Evolutionary conservation across 2,329 filamentous ascomycete species (phyloP).

Genomic region (Aspergillus sp.): DNA sequence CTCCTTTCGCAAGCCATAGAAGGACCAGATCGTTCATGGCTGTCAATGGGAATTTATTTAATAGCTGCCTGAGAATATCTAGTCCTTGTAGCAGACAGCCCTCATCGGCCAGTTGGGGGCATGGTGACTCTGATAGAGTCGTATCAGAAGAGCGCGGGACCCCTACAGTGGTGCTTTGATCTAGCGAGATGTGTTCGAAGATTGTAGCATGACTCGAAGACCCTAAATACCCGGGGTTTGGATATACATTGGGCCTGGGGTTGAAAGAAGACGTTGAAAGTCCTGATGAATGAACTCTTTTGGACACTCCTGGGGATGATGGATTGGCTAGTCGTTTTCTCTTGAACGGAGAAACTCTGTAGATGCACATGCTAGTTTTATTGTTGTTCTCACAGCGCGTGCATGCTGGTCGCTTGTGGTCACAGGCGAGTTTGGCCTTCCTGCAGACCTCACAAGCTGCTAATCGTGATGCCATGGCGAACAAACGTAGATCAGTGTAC

Average conservation of each 20-base stretch:
- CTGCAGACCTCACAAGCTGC: not conserved
- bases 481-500: not conserved
- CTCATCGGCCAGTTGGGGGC: too few relatives aligned
- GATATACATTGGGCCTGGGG: not conserved
- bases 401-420: not conserved
- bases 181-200: not conserved
- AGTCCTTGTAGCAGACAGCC: too few relatives aligned
- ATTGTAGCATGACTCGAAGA: not conserved
- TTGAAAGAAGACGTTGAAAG: not conserved
- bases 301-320: not conserved
- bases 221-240: not conserved
- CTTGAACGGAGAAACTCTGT: not conserved
- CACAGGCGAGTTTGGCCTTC: not conserved
- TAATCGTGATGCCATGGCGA: not conserved
- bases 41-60: too few relatives aligned
- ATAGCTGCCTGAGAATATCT: too few relatives aligned
- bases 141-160: not conserved
- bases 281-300: not conserved
- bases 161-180: not conserved
- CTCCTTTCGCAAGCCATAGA: conserved; percentile 26
- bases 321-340: not conserved
- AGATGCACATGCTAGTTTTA: not conserved
- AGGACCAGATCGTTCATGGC: conserved; percentile 14
- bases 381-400: not conserved
- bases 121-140: too few relatives aligned